Evolutionary conservation across 768 basidiomycete species (phyloP).

Genomic region (Lepiota brunneoincarnata): DNA sequence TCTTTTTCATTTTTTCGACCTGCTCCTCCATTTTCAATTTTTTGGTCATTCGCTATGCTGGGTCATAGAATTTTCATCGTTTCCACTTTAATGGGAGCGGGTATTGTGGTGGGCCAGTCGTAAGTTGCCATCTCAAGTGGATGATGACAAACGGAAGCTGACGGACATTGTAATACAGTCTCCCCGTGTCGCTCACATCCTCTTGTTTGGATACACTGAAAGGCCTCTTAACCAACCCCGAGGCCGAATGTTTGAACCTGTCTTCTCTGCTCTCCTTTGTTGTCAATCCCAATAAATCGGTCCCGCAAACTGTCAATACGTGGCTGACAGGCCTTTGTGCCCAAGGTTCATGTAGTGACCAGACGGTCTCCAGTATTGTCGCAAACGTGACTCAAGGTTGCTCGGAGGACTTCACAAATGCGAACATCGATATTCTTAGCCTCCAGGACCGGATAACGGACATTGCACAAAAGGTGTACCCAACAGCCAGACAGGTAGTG

Average conservation of each 20-base stretch:
- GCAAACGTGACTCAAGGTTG: constrained; percentile 51
- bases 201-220: constrained; percentile 48
- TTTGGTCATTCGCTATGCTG: constrained; percentile 12
- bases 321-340: constrained; percentile 64
- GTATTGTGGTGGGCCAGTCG: constrained; percentile 41
- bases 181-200: constrained; percentile 39
- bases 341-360: constrained; percentile 52
- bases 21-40: no score
- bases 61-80: constrained; percentile 21
- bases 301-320: constrained; percentile 48
- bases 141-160: neutral
- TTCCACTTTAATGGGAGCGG: constrained; percentile 23
- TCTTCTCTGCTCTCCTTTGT: constrained; percentile 39
- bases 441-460: constrained; percentile 7
- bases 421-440: constrained; percentile 30
- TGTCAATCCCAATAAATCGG: constrained; percentile 25
- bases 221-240: constrained; percentile 37
- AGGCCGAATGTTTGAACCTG: constrained; percentile 49
- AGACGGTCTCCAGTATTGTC: constrained; percentile 53
- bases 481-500: constrained; percentile 41
- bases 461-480: constrained; percentile 42
- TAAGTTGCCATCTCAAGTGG: constrained; percentile 21
- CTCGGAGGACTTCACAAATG: constrained; percentile 39
- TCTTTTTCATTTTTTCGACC: neutral
- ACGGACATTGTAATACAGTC: constrained; percentile 1